Base-by-base conservation (phyloP, 2,329 filamentous ascomycete species). In the Gnomoniopsis smithogilvyi region DNA sequence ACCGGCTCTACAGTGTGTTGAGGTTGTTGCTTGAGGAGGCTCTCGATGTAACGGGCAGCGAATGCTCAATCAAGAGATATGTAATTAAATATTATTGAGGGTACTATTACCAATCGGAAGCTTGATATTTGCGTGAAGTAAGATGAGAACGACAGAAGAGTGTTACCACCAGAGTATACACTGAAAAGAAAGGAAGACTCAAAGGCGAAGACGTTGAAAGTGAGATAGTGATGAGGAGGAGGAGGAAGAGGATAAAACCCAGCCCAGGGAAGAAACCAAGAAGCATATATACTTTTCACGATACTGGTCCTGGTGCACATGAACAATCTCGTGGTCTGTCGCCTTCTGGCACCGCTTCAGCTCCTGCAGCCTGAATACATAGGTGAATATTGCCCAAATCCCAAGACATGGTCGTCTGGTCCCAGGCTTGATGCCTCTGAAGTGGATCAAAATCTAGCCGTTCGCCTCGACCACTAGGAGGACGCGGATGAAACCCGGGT, bases 151-250 rank as follows among this genome's bases (percentile, higher is more conserved):
- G 36, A 41, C 36, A 26, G 41, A 54, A 54, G 34, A 47, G 51
- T 54, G 51, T 15, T 26, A 46, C 51, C 46, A 34, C 51, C 51
- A 46, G 51, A 54, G 51, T 54, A 54, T n/a, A 54, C 51, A 54
- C 51, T 54, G 33, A 41, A 54, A 41, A 46, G 26, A 54, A 54
- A 11, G 24, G 30, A 54, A 33, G 51, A 54, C 21, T 47, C 38
- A 47, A 51, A 46, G 51, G 38, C 46, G 26, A 54, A 41, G 15
- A 17, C 21, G 26, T 2, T 49, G 51, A 24, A 46, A 34, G 51
- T 30, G 41, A 45, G 51, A 47, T 30, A 19, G 30, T 54, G 51
- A 54, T 54, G 51, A 54, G 46, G 51, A 54, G 36, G 51, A 19
- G 14, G 22, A 54, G 17, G 17, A 54, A 38, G 30, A 45, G 50